A percentile compares a stretch with the other conserved stretches of the same genome.
Conservation (phyloP, 305 asterid genomes). For the Fraxinus latifolia region DNA sequence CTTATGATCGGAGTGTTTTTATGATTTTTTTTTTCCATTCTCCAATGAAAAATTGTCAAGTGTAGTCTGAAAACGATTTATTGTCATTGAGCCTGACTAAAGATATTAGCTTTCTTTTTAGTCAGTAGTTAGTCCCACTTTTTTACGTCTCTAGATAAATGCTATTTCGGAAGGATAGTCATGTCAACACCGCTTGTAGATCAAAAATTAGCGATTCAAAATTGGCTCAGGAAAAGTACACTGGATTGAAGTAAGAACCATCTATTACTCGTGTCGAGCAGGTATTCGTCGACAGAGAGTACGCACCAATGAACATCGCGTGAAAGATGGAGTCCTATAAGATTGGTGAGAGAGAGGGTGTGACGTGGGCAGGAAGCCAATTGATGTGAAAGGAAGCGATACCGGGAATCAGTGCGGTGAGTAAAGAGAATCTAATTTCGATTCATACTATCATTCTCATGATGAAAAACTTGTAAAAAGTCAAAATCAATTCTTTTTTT, state of each 20-base stretch:
- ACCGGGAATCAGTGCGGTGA: background rate
- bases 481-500: background rate
- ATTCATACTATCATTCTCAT: slow-evolving; percentile 9
- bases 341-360: background rate
- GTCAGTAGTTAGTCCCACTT: background rate
- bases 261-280: background rate
- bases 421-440: slow-evolving; percentile 2
- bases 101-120: background rate
- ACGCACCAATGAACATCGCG: background rate
- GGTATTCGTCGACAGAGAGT: background rate
- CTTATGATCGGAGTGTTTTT: too few relatives aligned
- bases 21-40: too few relatives aligned
- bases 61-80: too few relatives aligned
- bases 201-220: background rate
- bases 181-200: background rate
- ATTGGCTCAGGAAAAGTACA: background rate
- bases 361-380: background rate
- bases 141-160: background rate
- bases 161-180: background rate
- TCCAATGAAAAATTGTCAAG: too few relatives aligned
- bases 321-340: background rate
- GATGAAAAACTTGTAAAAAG: background rate
- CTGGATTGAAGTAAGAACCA: background rate
- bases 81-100: too few relatives aligned
- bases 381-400: slow-evolving; percentile 15